These are phyloP conservation scores for Rhizomucor miehei DNA, from an alignment of 371 early-diverging fungal genomes.

Conservation along the genomic window DNA sequence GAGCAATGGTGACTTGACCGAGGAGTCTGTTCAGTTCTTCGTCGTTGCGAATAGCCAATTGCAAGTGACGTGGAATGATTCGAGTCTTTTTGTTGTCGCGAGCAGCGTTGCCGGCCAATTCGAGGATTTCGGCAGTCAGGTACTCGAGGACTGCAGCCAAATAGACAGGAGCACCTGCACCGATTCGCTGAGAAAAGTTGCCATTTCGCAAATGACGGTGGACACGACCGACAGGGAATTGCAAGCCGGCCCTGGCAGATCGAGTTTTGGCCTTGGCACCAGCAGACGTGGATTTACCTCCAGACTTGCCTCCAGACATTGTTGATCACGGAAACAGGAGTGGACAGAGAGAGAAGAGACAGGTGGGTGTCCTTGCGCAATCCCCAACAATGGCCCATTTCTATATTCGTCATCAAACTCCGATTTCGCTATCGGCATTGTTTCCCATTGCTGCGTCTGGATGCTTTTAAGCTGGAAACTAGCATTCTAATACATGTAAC, in stretches of 20 bases:
- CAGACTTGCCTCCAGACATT: too few species aligned
- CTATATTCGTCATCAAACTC: too few species aligned
- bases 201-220: constrained; percentile 88
- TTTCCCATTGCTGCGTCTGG: too few species aligned
- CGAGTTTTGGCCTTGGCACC: not conserved
- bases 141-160: constrained; percentile 91
- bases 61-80: constrained; percentile 82
- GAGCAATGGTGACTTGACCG: constrained; percentile 74
- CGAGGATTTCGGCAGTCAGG: constrained; percentile 90
- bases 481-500: too few species aligned
- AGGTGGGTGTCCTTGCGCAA: too few species aligned
- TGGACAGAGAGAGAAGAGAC: too few species aligned
- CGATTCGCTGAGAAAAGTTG: constrained; percentile 86
- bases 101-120: constrained; percentile 90
- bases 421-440: too few species aligned
- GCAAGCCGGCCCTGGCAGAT: constrained; percentile 56
- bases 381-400: too few species aligned
- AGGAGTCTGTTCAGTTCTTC: constrained; percentile 91
- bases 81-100: constrained; percentile 90
- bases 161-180: constrained; percentile 88
- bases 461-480: too few species aligned
- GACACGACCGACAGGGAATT: constrained; percentile 93
- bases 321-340: too few species aligned
- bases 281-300: too few species aligned
- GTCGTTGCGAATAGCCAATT: constrained; percentile 88